phyloP scores from a whole-genome alignment of 768 basidiomycete species.

The Lactarius quietus region DNA sequence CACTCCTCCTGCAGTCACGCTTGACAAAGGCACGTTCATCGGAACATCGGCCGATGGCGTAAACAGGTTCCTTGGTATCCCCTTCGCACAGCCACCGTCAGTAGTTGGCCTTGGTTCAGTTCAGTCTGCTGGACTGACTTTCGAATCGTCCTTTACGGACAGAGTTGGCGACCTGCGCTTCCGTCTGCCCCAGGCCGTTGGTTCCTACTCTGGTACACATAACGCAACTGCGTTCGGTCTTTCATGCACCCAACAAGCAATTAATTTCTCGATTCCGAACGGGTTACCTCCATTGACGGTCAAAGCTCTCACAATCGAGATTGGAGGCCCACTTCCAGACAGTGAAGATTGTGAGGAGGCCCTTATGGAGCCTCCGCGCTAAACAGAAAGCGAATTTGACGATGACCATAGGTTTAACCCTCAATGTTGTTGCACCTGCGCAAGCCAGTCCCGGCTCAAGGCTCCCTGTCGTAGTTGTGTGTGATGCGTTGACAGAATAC shows the following conservation, averaged over 20 bases:
- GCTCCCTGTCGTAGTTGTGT: no score
- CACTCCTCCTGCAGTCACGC: conserved; percentile 26
- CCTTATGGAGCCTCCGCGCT: neutral
- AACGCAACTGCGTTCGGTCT: conserved; percentile 24
- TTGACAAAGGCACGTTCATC: conserved; percentile 32
- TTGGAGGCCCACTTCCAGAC: neutral
- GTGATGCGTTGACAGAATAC: no score
- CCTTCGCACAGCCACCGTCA: conserved; percentile 40
- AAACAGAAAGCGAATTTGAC: neutral
- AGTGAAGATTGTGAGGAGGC: conserved; percentile 26
- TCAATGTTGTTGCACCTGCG: conserved; percentile 19
- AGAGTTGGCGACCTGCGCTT: conserved; percentile 39
- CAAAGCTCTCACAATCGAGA: neutral
- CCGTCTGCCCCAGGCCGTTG: conserved; percentile 30
- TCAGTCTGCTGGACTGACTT: neutral
- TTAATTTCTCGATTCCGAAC: neutral
- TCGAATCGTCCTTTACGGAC: neutral
- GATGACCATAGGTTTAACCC: conserved; percentile 22
- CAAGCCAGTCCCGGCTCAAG: no score
- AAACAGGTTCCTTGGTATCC: conserved; percentile 39
- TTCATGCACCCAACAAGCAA: conserved; percentile 29
- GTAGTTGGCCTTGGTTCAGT: conserved; percentile 13
- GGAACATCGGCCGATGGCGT: conserved; percentile 30
- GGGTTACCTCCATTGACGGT: conserved; percentile 1
- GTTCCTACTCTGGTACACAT: conserved; percentile 22